Base-by-base conservation (phyloP, 1,139 yeast genomes). In the Zygosaccharomyces pseudobailii region DNA sequence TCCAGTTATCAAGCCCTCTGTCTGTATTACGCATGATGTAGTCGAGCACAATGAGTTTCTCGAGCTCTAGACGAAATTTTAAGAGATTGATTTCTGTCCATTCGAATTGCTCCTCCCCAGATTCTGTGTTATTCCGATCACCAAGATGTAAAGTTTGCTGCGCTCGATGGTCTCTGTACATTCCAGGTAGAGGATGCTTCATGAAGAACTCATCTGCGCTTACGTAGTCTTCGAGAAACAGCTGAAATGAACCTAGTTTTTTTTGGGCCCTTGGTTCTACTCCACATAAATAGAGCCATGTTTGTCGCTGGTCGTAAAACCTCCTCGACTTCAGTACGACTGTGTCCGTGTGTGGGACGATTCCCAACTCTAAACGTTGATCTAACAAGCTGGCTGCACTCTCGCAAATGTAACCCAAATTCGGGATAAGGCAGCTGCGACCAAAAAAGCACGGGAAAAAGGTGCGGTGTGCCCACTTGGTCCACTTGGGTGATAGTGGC, bases 401-500 rank as follows among this genome's bases (percentile, higher is more conserved):
- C 61, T 84, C 92, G 49, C 87, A 79, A 24, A 84, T 73, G 62
- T 84, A 84, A 0, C 88, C 90, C 41, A 82, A 71, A 60, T 84
- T 84, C 0, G 88, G 88, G 24, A 84, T 82, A 48, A 84, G 67
- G 58, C 89, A 83, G 33, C 85, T 77, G 47, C 92, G 65, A 3
- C 92, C 90, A 66, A 84, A 84, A 59, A 82, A 84, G 58, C 89
- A 84, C 0, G 90, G 90, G 51, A 84, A 84, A 53, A 84, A 74
- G 27, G 84, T 84, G 51, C 90, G 66, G 61, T 84, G 90, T 6
- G 83, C 63, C 90, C 90, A 84, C 66, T 84, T 84, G 2, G 87
- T 78, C 89, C 90, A 82, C 62, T 84, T 84, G 0, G 90, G 90
- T 5, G 86, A 80, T 45, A 84, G 61, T 0, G 89, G 87, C 0